Evolutionary conservation across 108 stramenopile species (phyloP), one percentile per base, ranked within the genome.

Genomic region (Bacterosira constricta): DNA sequence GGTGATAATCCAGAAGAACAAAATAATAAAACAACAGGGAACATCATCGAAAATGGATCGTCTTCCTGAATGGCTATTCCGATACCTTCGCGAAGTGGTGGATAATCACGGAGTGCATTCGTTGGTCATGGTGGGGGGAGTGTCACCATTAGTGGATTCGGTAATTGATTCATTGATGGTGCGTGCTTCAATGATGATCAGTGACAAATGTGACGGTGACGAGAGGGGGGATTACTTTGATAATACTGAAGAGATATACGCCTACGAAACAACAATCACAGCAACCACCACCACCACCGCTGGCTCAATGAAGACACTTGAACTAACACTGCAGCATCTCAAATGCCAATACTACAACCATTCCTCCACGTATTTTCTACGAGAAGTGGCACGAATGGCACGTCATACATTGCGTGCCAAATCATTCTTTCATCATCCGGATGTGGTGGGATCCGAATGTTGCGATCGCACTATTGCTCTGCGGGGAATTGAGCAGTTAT

Each of bases 41-140:
- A 7, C 35, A 42, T 37, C 44, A 59, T 69, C 71, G 52, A 76
- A 80, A 1, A 79, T 85, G 17, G 90, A 90, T 63, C 75, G 85
- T 49, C 75, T 93, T n/a, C 88, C 90, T 17, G 89, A 93, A 74
- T 90, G 89, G 89, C 52, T 90, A 2, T 80, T 90, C 49, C 73
- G 56, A 23, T 93, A 90, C 61, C 58, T 93, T n/a, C 63, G 73
- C 9, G 88, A 89, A 38, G 57, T 86, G 36, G 45, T 69, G 26
- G 69, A 79, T n/a, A 60, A 66, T 62, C 73, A 73, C 35, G 75
- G 59, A 1, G 65, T 66, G 25, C 37, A 69, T 77, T 63, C 76
- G 1, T 32, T 41, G 9, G 62, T 69, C 1, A 51, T 77, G 39
- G n/a, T 39, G 38, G 31, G 52, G 41, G 77, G 69, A 32, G 26